phyloP scores from a whole-genome alignment of 352 stramenopile genomes.

The Phytophthora pistaciae region DNA sequence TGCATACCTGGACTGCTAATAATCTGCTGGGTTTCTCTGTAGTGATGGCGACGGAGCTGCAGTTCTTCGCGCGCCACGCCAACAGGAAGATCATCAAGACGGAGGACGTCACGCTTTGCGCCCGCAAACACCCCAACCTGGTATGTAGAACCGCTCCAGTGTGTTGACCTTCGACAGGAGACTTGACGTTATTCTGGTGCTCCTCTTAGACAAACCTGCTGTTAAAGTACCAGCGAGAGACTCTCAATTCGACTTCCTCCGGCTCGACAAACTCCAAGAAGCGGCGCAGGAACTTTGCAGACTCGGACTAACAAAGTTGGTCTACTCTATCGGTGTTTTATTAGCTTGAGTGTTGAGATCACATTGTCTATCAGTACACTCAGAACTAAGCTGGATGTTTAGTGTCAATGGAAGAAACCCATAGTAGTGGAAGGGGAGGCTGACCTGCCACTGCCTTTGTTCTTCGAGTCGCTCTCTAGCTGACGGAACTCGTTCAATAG shows the following conservation, averaged over 20 bases:
- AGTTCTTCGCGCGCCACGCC: slow-evolving; percentile 78
- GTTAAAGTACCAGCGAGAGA: slow-evolving; percentile 71
- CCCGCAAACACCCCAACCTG: slow-evolving; percentile 68
- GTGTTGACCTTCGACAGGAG: background rate
- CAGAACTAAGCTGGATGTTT: background rate
- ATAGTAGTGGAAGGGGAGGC: slow-evolving; percentile 5
- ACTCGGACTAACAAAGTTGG: slow-evolving; percentile 30
- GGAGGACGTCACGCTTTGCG: slow-evolving; percentile 73
- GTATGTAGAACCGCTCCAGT: slow-evolving; percentile 24
- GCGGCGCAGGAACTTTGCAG: slow-evolving; percentile 34
- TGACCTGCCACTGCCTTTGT: slow-evolving; percentile 39
- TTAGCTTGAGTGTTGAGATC: background rate
- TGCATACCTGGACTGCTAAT: background rate
- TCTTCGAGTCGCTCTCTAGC: slow-evolving; percentile 59
- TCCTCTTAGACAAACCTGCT: slow-evolving; percentile 52
- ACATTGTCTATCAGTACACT: slow-evolving; percentile 1
- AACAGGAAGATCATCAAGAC: slow-evolving; percentile 80
- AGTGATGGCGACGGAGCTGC: slow-evolving; percentile 82
- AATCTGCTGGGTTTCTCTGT: background rate
- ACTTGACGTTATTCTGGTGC: background rate
- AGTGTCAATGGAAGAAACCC: slow-evolving; percentile 29
- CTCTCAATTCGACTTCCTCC: slow-evolving; percentile 24
- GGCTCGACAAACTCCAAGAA: slow-evolving; percentile 33
- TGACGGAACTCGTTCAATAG: slow-evolving; percentile 74
- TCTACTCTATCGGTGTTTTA: slow-evolving; percentile 10